Percentiles rank a stretch among this genome's conserved stretches.
These are phyloP conservation scores for Hypoxylon crocopeplum DNA, from an alignment of 495 filamentous ascomycete genomes.

Conservation along the genomic window DNA sequence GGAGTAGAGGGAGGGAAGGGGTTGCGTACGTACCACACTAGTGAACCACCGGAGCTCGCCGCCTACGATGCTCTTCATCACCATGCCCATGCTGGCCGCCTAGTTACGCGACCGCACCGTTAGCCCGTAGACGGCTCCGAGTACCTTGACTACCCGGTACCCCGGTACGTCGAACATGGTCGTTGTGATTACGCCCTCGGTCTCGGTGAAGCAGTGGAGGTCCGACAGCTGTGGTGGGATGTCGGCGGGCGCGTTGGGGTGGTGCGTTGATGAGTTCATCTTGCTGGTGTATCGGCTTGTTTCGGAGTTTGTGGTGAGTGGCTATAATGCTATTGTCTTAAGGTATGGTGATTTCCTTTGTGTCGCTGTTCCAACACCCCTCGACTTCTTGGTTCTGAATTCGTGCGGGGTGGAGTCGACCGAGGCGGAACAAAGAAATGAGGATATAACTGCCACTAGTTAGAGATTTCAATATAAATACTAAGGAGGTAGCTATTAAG, in stretches of 20 bases:
- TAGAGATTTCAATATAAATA: no score
- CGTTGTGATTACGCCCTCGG: slow-evolving; percentile 63
- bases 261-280: slow-evolving; percentile 6
- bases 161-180: slow-evolving; percentile 60
- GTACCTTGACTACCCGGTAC: slow-evolving; percentile 62
- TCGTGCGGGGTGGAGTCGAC: no score
- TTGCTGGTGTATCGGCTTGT: background rate
- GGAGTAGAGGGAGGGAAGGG: background rate
- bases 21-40: slow-evolving; percentile 46
- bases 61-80: slow-evolving; percentile 58
- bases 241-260: slow-evolving; percentile 26
- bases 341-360: no score
- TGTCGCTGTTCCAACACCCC: no score
- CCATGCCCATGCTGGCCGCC: slow-evolving; percentile 50
- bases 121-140: slow-evolving; percentile 65
- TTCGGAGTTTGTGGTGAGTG: background rate
- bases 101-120: slow-evolving; percentile 64
- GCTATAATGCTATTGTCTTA: background rate
- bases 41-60: slow-evolving; percentile 66
- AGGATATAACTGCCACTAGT: no score
- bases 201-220: slow-evolving; percentile 65
- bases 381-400: no score
- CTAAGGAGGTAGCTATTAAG: no score
- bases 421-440: no score
- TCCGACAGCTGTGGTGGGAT: slow-evolving; percentile 47